Base-by-base conservation (phyloP, 148 eudicot species). In the Gaultheria prostrata region DNA sequence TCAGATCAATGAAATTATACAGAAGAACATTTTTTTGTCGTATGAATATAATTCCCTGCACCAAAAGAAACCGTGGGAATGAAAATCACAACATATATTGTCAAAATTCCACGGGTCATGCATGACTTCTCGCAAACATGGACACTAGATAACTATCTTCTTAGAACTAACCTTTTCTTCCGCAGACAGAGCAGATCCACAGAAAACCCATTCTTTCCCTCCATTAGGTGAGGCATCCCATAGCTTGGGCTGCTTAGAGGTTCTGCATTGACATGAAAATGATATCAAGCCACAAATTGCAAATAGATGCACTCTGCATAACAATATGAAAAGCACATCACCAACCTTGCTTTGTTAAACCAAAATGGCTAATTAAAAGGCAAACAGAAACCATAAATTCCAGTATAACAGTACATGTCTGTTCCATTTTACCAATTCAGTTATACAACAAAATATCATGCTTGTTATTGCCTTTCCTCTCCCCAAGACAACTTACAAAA, bases 171-270 rank as follows among this genome's bases (percentile, higher is more conserved):
- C 99, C 99, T 94, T 94, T 61, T 96, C 94, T 80, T 93, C 92
- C 3, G 88, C 79, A 72, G 98, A 94, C 30, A 94, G 88, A 54
- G 97, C 94, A 85, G 99, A 96, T 76, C 94, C 98, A 86, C 99
- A 96, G 3, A 94, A 89, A 78, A 91, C 87, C 99, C 92, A 92
- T 43, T 88, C 84, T 82, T 90, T 86, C 43, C 84, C 86, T 75
- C 86, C 92, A 82, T 76, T 39, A 77, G 86, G 78, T 17, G 88
- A 83, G 57, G 79, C 75, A 56, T 85, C 87, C 93, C 90, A 89
- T 26, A 87, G 86, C 56, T 84, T 80, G 26, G 78, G 67, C 50
- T 88, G 85, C 49, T 83, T 39, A 11, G 85, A 45, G 71, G 71
- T 76, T 83, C 91, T 86, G 93, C 71, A 81, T 45, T 51, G 53